Conservation (phyloP, 345 rosid genomes). For the sweet orange (Citrus sinensis) region DNA sequence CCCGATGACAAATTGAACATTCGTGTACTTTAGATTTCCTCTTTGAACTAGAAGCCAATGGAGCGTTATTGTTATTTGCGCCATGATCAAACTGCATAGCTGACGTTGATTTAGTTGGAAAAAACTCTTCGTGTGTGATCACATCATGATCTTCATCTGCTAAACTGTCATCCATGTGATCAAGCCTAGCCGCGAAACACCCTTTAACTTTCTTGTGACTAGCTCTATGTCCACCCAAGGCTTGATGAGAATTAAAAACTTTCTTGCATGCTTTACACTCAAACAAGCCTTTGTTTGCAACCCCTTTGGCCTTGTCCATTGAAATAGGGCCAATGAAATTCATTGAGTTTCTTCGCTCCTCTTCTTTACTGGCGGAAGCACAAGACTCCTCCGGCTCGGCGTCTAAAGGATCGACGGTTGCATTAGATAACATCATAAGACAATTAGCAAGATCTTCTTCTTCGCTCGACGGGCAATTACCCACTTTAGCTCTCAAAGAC, state of each 20-base stretch:
- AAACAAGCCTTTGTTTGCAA: slow-evolving; percentile 50
- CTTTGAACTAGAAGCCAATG: slow-evolving; percentile 38
- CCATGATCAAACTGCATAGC: slow-evolving; percentile 37
- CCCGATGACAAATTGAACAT: slow-evolving; percentile 90
- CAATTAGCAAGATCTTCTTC: slow-evolving; percentile 97
- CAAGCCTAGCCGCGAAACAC: slow-evolving; percentile 78
- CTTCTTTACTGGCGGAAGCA: slow-evolving; percentile 65
- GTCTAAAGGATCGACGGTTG: slow-evolving; percentile 44
- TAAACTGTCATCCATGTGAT: slow-evolving; percentile 32
- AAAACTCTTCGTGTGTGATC: slow-evolving; percentile 49
- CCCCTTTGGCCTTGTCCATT: slow-evolving; percentile 41
- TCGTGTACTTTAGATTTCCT: slow-evolving; percentile 81
- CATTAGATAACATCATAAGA: slow-evolving; percentile 83
- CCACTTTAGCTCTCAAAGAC: slow-evolving; percentile 51
- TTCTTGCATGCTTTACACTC: slow-evolving; percentile 98
- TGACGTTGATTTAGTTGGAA: slow-evolving; percentile 31
- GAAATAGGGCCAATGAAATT: slow-evolving; percentile 38
- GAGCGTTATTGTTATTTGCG: slow-evolving; percentile 3
- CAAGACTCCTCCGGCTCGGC: slow-evolving; percentile 69
- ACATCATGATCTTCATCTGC: slow-evolving; percentile 42
- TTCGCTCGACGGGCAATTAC: slow-evolving; percentile 57
- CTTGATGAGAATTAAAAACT: slow-evolving; percentile 97
- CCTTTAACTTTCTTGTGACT: slow-evolving; percentile 99
- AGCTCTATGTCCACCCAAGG: slow-evolving; percentile 98
- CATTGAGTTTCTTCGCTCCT: slow-evolving; percentile 38